These are phyloP conservation scores for Myxozyma sirexii DNA, from an alignment of 805 yeast genomes.

Conservation along the genomic window DNA sequence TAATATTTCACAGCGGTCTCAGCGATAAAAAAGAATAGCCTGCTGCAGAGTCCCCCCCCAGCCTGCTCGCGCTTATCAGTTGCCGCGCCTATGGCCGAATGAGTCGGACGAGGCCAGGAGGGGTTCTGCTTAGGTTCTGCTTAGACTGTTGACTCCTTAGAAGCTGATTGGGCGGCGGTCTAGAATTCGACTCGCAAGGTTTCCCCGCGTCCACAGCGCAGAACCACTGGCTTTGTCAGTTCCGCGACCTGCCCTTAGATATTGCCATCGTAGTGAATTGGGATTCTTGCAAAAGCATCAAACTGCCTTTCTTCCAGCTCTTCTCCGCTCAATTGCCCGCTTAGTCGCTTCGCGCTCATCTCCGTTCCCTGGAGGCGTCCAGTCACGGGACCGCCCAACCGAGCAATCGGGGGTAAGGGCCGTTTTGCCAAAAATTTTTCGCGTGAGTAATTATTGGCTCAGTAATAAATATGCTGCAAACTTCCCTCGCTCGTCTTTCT, in stretches of 20 bases:
- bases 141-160: neutral
- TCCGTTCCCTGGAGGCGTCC: neutral
- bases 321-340: too few species aligned
- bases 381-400: slow-evolving; percentile 1
- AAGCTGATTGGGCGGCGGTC: slow-evolving; percentile 8
- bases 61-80: too few species aligned
- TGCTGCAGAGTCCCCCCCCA: too few species aligned
- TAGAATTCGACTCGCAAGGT: neutral
- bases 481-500: neutral
- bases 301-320: too few species aligned
- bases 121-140: too few species aligned
- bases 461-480: neutral
- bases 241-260: neutral
- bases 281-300: too few species aligned
- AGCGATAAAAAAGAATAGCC: too few species aligned
- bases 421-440: slow-evolving; percentile 11
- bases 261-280: too few species aligned
- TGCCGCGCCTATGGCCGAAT: too few species aligned
- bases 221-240: neutral
- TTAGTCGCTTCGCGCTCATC: neutral
- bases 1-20: neutral
- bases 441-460: slow-evolving; percentile 24
- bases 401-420: neutral
- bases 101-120: neutral
- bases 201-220: neutral